Evolutionary conservation across 2,329 filamentous ascomycete genomes (phyloP).

Genomic region (Aspergillus amoenus): DNA sequence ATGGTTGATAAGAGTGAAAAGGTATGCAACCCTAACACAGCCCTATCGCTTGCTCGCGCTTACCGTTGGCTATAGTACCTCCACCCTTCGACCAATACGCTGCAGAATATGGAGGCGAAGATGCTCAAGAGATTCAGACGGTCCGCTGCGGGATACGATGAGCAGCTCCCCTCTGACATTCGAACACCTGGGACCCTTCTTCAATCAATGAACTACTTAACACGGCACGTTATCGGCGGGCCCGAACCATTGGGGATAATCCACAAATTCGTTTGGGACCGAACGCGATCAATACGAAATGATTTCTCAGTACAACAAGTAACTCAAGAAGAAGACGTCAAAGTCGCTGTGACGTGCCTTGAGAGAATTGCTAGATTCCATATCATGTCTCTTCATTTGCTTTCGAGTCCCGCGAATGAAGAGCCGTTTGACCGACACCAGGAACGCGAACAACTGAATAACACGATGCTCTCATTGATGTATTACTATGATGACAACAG

Average conservation of each 20-base stretch:
- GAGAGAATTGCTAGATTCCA: constrained; percentile 65
- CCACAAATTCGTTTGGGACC: constrained; percentile 66
- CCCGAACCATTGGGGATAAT: constrained; percentile 51
- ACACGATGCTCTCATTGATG: constrained; percentile 61
- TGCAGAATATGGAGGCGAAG: constrained; percentile 37
- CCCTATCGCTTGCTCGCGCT: constrained; percentile 11
- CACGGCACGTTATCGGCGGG: constrained; percentile 53
- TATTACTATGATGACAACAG: constrained; percentile 60
- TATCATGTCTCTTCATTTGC: constrained; percentile 60
- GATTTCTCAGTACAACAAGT: constrained; percentile 65
- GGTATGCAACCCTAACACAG: constrained; percentile 36
- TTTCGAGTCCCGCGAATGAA: constrained; percentile 52
- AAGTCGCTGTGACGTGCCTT: constrained; percentile 58
- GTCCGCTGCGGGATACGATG: constrained; percentile 62
- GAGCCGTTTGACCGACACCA: constrained; percentile 58
- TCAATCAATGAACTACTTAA: constrained; percentile 48
- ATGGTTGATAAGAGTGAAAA: constrained; percentile 62
- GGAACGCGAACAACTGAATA: constrained; percentile 64
- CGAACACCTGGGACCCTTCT: constrained; percentile 54
- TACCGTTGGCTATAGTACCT: constrained; percentile 26
- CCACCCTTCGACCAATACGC: constrained; percentile 33
- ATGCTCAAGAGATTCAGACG: constrained; percentile 67
- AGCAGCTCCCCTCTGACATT: constrained; percentile 63
- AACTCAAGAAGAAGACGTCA: constrained; percentile 55
- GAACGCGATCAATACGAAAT: constrained; percentile 63